Evolutionary conservation across 805 yeast species (phyloP), one percentile per base, ranked within the genome.

Genomic region (Kazachstania bromeliacearum): DNA sequence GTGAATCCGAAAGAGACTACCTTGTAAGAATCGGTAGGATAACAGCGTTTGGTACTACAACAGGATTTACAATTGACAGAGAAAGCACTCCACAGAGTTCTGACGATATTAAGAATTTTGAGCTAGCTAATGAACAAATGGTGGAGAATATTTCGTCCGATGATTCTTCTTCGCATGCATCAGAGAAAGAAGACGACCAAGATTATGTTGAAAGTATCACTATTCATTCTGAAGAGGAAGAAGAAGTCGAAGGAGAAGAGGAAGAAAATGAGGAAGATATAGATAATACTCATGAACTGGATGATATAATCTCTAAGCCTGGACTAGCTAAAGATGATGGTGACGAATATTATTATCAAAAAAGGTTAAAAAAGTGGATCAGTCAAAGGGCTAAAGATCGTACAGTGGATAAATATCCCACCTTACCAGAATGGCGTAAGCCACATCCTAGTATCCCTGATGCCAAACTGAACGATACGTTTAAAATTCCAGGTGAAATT

Each of bases 21-120:
- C 65, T 92, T 41, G 73, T 92, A 0, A 68, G 98, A 44, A 88
- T 89, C 0, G 98, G 98, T 20, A 78, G 85, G 55, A 75, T 87
- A 38, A 92, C 98, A 0, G 97, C 97, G 0, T 92, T 92, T 64
- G 94, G 96, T 8, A 73, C 74, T 21, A 61, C 73, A 15, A 66
- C 68, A 28, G 78, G 75, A 2, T 81, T 85, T 46, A 67, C 37
- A 4, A 8, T 51, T 7, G 54, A 36, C 15, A 22, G 16, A 16
- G 35, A 35, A 49, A 1, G 3, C 7, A 12, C 7, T 6, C 7
- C 10, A 22, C 25, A 44, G 41, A 1, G 48, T 31, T 25, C 16
- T 17, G 28, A 37, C 6, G 39, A 26, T 34, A 13, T 10, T 4
- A 25, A 14, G 21, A 31, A 13, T 14, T 39, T 33, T 15, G 48